Conservation (phyloP, 805 yeast genomes). For the Hanseniaspora lindneri region DNA sequence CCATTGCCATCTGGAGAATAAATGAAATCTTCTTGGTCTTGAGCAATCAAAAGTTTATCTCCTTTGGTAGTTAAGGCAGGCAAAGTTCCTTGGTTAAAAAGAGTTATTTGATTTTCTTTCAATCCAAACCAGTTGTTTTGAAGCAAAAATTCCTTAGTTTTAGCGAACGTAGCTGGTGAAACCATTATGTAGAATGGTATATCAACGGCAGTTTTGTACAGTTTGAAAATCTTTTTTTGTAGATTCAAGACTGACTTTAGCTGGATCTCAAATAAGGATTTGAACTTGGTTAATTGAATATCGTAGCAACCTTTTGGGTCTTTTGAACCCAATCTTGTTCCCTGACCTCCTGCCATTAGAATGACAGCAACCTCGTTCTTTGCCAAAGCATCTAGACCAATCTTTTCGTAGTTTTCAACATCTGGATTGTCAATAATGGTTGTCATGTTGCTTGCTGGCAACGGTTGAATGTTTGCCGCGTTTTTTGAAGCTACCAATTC, state of each 20-base stretch:
- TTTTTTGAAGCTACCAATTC: conserved; percentile 21
- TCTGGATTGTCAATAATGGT: conserved; percentile 32
- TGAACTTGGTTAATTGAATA: conserved; percentile 70
- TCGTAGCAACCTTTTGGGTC: conserved; percentile 91
- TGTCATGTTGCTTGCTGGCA: conserved; percentile 45
- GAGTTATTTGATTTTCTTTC: conserved; percentile 43
- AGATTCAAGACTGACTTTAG: conserved; percentile 68
- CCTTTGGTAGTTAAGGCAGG: conserved; percentile 79
- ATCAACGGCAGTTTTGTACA: conserved; percentile 20
- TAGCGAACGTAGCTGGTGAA: conserved; percentile 66
- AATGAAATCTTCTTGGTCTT: conserved; percentile 41
- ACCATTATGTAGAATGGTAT: conserved; percentile 93
- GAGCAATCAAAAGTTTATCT: conserved; percentile 49
- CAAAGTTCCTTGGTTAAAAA: conserved; percentile 89
- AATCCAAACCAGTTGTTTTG: conserved; percentile 63
- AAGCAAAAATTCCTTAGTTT: conserved; percentile 62
- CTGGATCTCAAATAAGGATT: conserved; percentile 82
- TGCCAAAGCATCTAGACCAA: conserved; percentile 60
- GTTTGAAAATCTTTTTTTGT: conserved; percentile 37
- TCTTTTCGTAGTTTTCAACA: conserved; percentile 33
- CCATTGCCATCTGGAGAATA: conserved; percentile 98
- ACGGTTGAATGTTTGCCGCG: conserved; percentile 32
- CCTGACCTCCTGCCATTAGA: conserved; percentile 97
- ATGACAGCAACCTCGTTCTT: conserved; percentile 74
- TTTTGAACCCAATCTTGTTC: conserved; percentile 82